Conservation (phyloP, 805 yeast species). For the Sungouiella blattae region DNA sequence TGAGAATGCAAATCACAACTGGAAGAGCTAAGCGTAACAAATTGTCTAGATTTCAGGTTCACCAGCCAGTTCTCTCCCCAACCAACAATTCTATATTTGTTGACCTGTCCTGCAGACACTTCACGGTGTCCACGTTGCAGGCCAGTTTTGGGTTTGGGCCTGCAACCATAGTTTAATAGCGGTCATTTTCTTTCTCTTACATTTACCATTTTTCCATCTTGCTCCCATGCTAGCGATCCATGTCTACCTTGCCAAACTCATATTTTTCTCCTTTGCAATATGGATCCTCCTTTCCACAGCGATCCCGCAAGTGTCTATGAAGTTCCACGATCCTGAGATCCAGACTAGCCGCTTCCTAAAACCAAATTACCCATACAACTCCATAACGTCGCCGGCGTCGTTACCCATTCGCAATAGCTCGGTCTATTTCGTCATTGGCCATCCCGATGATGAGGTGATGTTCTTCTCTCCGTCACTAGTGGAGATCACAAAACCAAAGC, state of each 20-base stretch:
- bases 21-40: too few species aligned
- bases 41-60: too few species aligned
- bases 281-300: conserved; percentile 41
- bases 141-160: too few species aligned
- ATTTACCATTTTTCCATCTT: too few species aligned
- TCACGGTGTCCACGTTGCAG: too few species aligned
- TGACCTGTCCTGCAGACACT: too few species aligned
- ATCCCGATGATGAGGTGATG: conserved; percentile 99
- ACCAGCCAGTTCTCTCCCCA: too few species aligned
- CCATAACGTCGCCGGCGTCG: conserved; percentile 34
- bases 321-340: conserved; percentile 27
- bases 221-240: conserved; percentile 8
- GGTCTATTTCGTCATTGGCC: conserved; percentile 70
- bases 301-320: conserved; percentile 34
- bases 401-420: conserved; percentile 30
- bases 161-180: too few species aligned
- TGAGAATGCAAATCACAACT: too few species aligned
- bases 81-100: too few species aligned
- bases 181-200: too few species aligned
- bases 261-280: conserved; percentile 24
- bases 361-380: conserved; percentile 31
- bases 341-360: conserved; percentile 21
- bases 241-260: conserved; percentile 7
- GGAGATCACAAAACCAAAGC: conserved; percentile 44
- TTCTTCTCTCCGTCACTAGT: conserved; percentile 81